phyloP scores from a whole-genome alignment of 2,329 filamentous ascomycete genomes.

The Pseudofabraea citricarpa region DNA sequence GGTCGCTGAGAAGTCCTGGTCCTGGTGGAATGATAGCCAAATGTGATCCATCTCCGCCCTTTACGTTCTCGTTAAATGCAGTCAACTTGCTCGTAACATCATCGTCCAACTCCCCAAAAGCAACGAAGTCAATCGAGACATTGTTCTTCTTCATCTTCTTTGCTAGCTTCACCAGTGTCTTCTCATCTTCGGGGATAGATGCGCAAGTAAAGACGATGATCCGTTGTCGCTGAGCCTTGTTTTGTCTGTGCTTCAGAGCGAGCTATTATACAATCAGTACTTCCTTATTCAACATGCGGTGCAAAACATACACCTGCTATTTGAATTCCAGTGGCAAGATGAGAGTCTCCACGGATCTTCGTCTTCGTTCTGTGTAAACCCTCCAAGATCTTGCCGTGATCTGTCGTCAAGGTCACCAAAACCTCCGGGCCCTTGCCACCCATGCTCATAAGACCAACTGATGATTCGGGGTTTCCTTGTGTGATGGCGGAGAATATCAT shows the following conservation, averaged over 20 bases:
- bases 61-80: constrained; percentile 90
- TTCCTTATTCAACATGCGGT: too few relatives aligned
- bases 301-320: constrained; percentile 80
- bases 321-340: constrained; percentile 91
- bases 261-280: constrained; percentile 67
- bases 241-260: constrained; percentile 94
- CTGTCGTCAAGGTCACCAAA: constrained; percentile 90
- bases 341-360: constrained; percentile 85
- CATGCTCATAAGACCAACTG: constrained; percentile 98
- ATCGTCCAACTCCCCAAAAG: constrained; percentile 90
- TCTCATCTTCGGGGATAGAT: constrained; percentile 83
- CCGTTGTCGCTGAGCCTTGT: constrained; percentile 92
- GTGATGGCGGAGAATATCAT: constrained; percentile 96
- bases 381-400: constrained; percentile 92
- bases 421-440: constrained; percentile 96
- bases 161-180: constrained; percentile 80
- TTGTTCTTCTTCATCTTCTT: constrained; percentile 99
- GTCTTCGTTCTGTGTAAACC: constrained; percentile 82
- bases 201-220: constrained; percentile 98
- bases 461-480: constrained; percentile 91
- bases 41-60: constrained; percentile 85
- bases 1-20: constrained; percentile 86
- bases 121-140: constrained; percentile 88
- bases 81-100: constrained; percentile 89
- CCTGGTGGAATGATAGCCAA: constrained; percentile 87